Evolutionary conservation across 2,329 filamentous ascomycete genomes (phyloP).

Genomic region (Pseudocercospora musae): DNA sequence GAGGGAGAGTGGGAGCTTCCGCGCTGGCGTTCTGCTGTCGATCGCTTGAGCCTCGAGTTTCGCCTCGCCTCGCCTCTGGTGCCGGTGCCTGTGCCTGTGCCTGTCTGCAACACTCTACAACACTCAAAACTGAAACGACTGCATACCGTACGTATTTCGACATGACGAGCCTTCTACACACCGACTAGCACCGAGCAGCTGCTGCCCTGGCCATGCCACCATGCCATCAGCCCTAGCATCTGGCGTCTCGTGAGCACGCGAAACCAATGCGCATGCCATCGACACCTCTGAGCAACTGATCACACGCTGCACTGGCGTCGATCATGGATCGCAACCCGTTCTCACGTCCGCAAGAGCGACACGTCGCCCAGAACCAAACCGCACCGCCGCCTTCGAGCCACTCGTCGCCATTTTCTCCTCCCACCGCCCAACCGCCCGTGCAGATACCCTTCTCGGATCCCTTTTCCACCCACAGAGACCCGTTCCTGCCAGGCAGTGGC

Average conservation of each 20-base stretch:
- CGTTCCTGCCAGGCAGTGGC: constrained; percentile 42
- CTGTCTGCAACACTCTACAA: not conserved
- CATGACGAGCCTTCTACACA: not conserved
- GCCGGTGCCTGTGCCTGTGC: too few species aligned
- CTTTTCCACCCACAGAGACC: constrained; percentile 45
- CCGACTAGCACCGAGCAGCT: constrained; percentile 1
- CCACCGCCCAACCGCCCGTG: constrained; percentile 38
- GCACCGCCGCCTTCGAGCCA: constrained; percentile 36
- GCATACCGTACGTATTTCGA: constrained; percentile 3
- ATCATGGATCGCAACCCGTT: constrained; percentile 32
- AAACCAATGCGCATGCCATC: constrained; percentile 1
- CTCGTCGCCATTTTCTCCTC: constrained; percentile 32
- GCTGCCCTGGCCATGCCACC: not conserved
- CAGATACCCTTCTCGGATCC: constrained; percentile 48
- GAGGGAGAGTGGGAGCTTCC: not conserved
- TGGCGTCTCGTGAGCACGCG: constrained; percentile 9
- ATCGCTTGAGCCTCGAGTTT: not conserved
- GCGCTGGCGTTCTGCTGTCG: not conserved
- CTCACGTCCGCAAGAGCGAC: constrained; percentile 39
- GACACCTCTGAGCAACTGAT: not conserved
- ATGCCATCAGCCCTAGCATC: not conserved
- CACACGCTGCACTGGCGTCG: not conserved
- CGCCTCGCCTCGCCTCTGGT: not conserved
- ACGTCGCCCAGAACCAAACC: constrained; percentile 33
- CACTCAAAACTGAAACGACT: not conserved